These are phyloP conservation scores for Fusarium torulosum DNA, from an alignment of 2,329 filamentous ascomycete genomes.

Conservation along the genomic window DNA sequence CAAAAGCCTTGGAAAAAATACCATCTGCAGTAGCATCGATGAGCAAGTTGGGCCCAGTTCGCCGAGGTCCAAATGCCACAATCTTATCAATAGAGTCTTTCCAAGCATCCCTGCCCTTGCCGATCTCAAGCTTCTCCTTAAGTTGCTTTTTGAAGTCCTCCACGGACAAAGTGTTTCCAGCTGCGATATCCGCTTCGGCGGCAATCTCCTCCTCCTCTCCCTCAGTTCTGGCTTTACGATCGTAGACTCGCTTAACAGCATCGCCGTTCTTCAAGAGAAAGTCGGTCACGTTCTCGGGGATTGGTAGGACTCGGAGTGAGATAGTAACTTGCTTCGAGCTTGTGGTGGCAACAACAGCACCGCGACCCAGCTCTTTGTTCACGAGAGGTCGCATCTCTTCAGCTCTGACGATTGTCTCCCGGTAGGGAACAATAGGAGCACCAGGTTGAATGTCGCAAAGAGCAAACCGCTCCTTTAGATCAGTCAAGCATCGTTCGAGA, in stretches of 20 bases:
- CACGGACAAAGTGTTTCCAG: constrained; percentile 73
- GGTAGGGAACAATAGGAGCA: constrained; percentile 93
- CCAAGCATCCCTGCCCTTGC: constrained; percentile 82
- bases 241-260: constrained; percentile 83
- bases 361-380: constrained; percentile 87
- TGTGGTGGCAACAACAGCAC: constrained; percentile 79
- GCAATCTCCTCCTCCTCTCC: constrained; percentile 59
- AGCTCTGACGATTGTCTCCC: constrained; percentile 88
- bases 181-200: constrained; percentile 69
- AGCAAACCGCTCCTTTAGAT: constrained; percentile 92
- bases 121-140: constrained; percentile 73
- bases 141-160: constrained; percentile 84
- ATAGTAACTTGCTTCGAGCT: constrained; percentile 89
- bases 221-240: constrained; percentile 65
- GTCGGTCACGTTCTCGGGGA: constrained; percentile 83
- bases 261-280: constrained; percentile 85
- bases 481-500: constrained; percentile 91
- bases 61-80: constrained; percentile 87
- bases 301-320: constrained; percentile 79
- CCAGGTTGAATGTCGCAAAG: constrained; percentile 95
- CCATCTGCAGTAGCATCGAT: constrained; percentile 83
- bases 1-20: constrained; percentile 79
- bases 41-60: constrained; percentile 88
- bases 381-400: constrained; percentile 92
- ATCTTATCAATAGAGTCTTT: constrained; percentile 82